A percentile compares a stretch with the other conserved stretches of the same genome.
Conservation (phyloP, 192 early-diverging fungal species). For the Chytriomyces sp. region DNA sequence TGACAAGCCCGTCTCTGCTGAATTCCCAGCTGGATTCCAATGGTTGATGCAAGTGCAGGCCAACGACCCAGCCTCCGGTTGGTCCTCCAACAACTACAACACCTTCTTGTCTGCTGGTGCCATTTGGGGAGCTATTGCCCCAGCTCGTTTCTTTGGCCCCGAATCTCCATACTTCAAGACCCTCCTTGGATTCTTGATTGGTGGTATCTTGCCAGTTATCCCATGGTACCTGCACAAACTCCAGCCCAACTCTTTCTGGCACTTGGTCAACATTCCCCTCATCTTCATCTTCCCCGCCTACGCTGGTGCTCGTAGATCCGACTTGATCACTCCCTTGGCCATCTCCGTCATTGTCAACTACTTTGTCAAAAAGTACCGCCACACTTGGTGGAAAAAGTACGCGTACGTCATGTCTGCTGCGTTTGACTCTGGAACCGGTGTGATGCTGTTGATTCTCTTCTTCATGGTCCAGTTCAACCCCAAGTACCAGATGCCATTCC, state of each 20-base stretch:
- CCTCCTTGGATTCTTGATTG: slow-evolving; percentile 29
- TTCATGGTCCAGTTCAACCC: slow-evolving; percentile 4
- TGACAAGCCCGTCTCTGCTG: no score
- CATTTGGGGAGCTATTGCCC: slow-evolving; percentile 43
- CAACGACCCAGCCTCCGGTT: no score
- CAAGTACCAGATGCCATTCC: no score
- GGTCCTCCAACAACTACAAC: neutral
- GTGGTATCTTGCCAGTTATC: slow-evolving; percentile 25
- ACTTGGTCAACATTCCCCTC: slow-evolving; percentile 31
- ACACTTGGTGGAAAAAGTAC: slow-evolving; percentile 65
- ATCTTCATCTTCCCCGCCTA: slow-evolving; percentile 5
- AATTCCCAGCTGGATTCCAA: no score
- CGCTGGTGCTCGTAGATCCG: neutral
- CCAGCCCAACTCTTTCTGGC: slow-evolving; percentile 4
- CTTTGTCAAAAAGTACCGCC: slow-evolving; percentile 8
- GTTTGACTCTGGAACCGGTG: slow-evolving; percentile 61
- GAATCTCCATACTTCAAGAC: slow-evolving; percentile 21
- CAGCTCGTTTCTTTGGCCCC: slow-evolving; percentile 36
- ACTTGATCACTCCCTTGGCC: neutral
- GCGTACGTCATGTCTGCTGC: slow-evolving; percentile 70
- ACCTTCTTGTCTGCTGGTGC: slow-evolving; percentile 38
- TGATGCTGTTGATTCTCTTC: slow-evolving; percentile 24
- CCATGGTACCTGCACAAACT: slow-evolving; percentile 32
- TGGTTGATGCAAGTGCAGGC: no score
- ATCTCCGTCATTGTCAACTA: slow-evolving; percentile 9